phyloP scores from a whole-genome alignment of 768 basidiomycete species.

The Leccinum barrowsii region DNA sequence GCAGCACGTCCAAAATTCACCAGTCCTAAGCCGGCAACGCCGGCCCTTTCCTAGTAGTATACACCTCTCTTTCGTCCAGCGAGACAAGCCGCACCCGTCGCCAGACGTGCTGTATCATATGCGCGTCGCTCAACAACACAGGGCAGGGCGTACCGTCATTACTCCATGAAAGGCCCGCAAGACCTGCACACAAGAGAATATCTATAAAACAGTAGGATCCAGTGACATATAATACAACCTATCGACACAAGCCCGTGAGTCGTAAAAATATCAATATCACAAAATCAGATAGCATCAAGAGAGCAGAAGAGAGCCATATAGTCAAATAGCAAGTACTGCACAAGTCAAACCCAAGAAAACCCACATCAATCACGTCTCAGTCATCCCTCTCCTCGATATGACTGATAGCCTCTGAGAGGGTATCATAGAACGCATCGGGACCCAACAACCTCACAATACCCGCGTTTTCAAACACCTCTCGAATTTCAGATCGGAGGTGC shows the following conservation, averaged over 20 bases:
- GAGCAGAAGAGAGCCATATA: background rate
- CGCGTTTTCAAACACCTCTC: conserved; percentile 39
- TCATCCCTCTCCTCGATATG: conserved; percentile 30
- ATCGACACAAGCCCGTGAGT: background rate
- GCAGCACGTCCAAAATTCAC: too few species aligned
- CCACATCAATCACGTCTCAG: background rate
- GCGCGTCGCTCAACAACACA: too few species aligned
- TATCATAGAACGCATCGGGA: conserved; percentile 41
- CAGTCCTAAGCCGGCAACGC: too few species aligned
- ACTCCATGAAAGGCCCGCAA: background rate
- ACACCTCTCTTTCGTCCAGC: too few species aligned
- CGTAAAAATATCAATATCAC: conserved; percentile 1
- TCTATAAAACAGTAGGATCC: background rate
- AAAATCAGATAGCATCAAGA: background rate
- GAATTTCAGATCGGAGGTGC: conserved; percentile 39
- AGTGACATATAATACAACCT: background rate
- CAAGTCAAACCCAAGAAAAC: background rate
- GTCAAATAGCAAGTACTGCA: background rate
- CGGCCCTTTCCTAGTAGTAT: too few species aligned
- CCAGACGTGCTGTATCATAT: too few species aligned
- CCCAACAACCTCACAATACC: conserved; percentile 44
- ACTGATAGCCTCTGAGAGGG: conserved; percentile 41
- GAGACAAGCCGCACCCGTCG: too few species aligned
- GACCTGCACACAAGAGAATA: background rate
- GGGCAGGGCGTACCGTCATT: too few species aligned